phyloP scores from a whole-genome alignment of 306 rosid species.

The Leucaena leucocephala region DNA sequence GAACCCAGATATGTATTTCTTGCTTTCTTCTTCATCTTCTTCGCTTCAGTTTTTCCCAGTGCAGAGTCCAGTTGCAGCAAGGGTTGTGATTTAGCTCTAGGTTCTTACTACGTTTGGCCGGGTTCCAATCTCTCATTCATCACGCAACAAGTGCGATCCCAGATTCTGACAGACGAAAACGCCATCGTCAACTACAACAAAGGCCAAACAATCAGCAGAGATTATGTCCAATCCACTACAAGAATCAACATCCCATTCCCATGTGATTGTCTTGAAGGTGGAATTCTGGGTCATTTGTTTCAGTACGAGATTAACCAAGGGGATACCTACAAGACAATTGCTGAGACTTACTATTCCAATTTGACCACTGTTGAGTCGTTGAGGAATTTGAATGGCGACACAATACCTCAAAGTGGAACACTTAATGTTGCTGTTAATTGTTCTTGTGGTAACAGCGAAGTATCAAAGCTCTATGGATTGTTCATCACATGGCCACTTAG shows the following conservation, averaged over 20 bases:
- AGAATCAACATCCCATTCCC: conserved; percentile 1
- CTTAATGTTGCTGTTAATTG: background rate
- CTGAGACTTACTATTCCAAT: conserved; percentile 6
- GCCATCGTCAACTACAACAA: background rate
- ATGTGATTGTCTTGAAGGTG: conserved; percentile 1
- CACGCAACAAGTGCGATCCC: background rate
- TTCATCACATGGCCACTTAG: conserved; percentile 15
- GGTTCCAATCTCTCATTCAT: background rate
- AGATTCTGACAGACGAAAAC: background rate
- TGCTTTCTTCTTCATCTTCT: background rate
- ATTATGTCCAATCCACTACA: background rate
- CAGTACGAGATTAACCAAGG: background rate
- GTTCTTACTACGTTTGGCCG: conserved; percentile 12
- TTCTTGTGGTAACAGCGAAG: conserved; percentile 6
- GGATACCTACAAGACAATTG: background rate
- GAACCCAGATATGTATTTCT: conserved; percentile 1
- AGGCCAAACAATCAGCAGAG: background rate
- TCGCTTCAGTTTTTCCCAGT: background rate
- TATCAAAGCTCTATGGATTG: conserved; percentile 4
- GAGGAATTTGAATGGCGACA: background rate
- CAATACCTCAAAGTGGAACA: conserved; percentile 1
- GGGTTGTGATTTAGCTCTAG: conserved; percentile 7
- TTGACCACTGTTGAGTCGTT: conserved; percentile 4
- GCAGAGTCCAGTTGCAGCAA: conserved; percentile 9
- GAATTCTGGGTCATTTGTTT: background rate